phyloP scores from a whole-genome alignment of 2,329 filamentous ascomycete species.

The Verticillium nonalfalfae region DNA sequence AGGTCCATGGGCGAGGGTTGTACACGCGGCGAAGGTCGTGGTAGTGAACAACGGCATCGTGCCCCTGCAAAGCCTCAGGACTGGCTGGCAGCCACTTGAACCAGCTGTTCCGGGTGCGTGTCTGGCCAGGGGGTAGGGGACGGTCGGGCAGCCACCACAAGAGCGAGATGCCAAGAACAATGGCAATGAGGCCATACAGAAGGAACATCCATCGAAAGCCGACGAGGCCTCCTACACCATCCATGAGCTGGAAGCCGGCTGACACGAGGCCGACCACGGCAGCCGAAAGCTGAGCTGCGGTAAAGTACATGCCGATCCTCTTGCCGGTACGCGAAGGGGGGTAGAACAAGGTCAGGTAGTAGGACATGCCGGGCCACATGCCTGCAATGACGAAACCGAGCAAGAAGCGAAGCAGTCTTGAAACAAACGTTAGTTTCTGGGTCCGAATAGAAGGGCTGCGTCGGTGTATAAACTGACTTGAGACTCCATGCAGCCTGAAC shows the following conservation, averaged over 20 bases:
- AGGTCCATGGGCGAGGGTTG: constrained; percentile 64
- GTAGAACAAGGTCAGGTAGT: constrained; percentile 88
- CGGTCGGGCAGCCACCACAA: constrained; percentile 91
- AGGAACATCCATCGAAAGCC: constrained; percentile 94
- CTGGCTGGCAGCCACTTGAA: constrained; percentile 61
- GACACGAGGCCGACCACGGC: constrained; percentile 86
- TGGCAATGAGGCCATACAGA: constrained; percentile 70
- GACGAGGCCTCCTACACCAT: constrained; percentile 66
- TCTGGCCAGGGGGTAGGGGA: constrained; percentile 66
- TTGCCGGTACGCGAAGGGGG: constrained; percentile 81
- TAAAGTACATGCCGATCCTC: constrained; percentile 85
- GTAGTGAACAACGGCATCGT: constrained; percentile 78
- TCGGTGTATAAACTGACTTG: constrained; percentile 44
- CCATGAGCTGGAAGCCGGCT: constrained; percentile 88
- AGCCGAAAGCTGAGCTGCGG: constrained; percentile 80
- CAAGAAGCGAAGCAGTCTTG: constrained; percentile 69
- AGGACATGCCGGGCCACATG: constrained; percentile 94
- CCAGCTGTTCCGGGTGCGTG: constrained; percentile 41
- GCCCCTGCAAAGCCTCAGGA: constrained; percentile 65
- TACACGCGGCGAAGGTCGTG: constrained; percentile 77
- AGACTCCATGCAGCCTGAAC: constrained; percentile 80
- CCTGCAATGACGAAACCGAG: constrained; percentile 84
- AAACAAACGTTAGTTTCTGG: constrained; percentile 1
- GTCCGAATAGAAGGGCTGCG: neutral
- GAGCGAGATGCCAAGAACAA: constrained; percentile 64